phyloP scores from a whole-genome alignment of 164 flowering plant genomes.

The Annona squamosa region DNA sequence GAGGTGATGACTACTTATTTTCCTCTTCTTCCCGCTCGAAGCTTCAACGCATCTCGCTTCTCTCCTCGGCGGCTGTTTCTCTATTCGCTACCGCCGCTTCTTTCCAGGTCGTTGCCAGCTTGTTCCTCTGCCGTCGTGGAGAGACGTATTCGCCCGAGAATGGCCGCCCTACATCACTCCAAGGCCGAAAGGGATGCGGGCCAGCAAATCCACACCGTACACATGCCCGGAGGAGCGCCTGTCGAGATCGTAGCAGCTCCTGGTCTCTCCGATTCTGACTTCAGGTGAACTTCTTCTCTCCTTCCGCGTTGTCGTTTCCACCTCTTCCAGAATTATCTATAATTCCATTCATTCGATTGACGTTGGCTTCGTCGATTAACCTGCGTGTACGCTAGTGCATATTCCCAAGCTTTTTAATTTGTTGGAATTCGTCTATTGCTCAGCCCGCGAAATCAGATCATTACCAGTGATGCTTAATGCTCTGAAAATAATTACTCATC shows the following conservation, averaged over 20 bases:
- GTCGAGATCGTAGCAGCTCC: slow-evolving; percentile 57
- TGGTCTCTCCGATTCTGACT: slow-evolving; percentile 56
- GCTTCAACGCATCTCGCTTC: not conserved
- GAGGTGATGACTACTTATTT: too few relatives aligned
- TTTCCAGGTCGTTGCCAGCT: too few relatives aligned
- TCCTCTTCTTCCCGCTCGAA: not conserved
- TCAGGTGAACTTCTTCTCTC: slow-evolving; percentile 37
- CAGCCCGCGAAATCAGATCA: not conserved
- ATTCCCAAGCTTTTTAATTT: not conserved
- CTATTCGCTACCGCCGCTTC: slow-evolving; percentile 1
- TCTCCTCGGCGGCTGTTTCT: too few relatives aligned
- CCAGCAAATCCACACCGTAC: slow-evolving; percentile 36
- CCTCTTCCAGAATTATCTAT: too few relatives aligned
- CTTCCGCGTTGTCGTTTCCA: not conserved
- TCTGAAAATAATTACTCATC: not conserved
- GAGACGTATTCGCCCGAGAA: not conserved
- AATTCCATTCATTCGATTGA: not conserved
- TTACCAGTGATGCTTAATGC: not conserved
- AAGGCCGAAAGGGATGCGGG: not conserved
- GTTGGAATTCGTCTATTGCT: not conserved
- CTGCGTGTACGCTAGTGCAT: not conserved
- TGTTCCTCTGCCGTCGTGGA: not conserved
- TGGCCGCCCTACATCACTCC: not conserved
- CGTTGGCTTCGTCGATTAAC: not conserved
- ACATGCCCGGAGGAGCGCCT: slow-evolving; percentile 38